phyloP scores from a whole-genome alignment of 192 early-diverging fungal genomes.

The Backusella mclennaniae region DNA sequence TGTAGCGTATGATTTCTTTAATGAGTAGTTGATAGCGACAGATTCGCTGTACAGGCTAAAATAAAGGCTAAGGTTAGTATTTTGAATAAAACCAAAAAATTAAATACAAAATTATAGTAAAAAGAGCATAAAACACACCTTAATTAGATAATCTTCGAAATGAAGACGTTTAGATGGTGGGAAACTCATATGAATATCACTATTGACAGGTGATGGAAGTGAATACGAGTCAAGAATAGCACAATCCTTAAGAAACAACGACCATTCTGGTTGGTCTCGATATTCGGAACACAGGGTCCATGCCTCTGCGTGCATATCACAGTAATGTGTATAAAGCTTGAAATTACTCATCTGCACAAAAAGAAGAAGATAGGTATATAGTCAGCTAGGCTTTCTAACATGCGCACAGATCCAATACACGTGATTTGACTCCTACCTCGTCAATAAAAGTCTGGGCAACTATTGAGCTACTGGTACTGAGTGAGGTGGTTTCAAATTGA shows the following conservation, averaged over 20 bases:
- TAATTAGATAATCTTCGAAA: conserved; percentile 39
- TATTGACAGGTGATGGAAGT: not conserved
- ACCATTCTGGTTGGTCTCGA: conserved; percentile 28
- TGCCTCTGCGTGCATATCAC: conserved; percentile 26
- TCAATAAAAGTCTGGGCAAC: conserved; percentile 24
- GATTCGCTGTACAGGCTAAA: conserved; percentile 83
- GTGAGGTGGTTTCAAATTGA: conserved; percentile 6
- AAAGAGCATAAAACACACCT: conserved; percentile 11
- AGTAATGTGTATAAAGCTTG: conserved; percentile 26
- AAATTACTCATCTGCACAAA: conserved; percentile 18
- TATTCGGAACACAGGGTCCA: conserved; percentile 28
- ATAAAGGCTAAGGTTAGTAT: not conserved
- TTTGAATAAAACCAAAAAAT: conserved; percentile 1
- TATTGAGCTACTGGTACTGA: not conserved
- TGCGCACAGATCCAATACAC: not conserved
- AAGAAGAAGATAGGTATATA: not conserved
- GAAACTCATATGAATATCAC: not conserved
- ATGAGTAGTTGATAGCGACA: conserved; percentile 88
- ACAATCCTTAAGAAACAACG: conserved; percentile 26
- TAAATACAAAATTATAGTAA: not conserved
- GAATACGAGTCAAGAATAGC: not conserved
- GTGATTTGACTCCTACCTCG: conserved; percentile 14
- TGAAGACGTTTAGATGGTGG: conserved; percentile 18
- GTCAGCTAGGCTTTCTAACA: conserved; percentile 1
- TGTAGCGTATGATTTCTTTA: conserved; percentile 57